These are phyloP conservation scores for Micractinium sp. DNA, from an alignment of 139 green algal species.

Conservation along the genomic window DNA sequence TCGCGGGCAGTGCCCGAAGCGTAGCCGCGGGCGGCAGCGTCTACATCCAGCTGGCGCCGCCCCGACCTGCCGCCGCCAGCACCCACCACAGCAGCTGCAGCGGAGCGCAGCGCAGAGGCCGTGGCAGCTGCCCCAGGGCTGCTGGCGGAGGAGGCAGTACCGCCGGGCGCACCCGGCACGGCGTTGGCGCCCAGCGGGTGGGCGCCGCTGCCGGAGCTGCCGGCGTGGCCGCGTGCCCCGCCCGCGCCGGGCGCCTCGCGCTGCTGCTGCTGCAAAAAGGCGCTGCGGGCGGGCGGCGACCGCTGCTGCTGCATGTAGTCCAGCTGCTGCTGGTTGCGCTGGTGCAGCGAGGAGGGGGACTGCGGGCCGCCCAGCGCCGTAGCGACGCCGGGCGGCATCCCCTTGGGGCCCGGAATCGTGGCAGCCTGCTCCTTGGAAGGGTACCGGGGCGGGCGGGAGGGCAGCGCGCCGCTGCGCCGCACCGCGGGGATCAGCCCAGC, in stretches of 20 bases:
- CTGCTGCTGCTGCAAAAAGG: conserved; percentile 23
- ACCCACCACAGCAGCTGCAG: neutral
- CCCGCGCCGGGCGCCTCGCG: neutral
- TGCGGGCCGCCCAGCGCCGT: neutral
- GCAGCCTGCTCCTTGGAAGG: neutral
- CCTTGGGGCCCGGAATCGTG: neutral
- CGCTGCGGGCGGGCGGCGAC: neutral
- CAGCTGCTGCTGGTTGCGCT: neutral
- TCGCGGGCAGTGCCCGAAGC: neutral
- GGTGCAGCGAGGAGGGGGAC: conserved; percentile 11
- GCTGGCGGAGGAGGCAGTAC: neutral
- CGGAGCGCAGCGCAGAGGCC: neutral
- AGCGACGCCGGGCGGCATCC: neutral
- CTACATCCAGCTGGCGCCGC: neutral
- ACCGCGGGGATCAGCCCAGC: conserved; percentile 4
- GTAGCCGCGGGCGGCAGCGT: neutral
- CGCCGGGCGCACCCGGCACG: neutral
- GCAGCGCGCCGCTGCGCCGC: conserved; percentile 3
- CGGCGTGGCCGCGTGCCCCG: no score
- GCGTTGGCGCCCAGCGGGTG: conserved; percentile 1
- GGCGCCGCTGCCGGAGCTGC: neutral
- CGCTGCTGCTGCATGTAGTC: neutral
- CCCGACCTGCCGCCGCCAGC: neutral
- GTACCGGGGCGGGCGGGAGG: conserved; percentile 25
- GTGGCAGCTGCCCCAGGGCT: neutral